Percentiles rank a stretch among this genome's conserved stretches.
Evolutionary conservation across 257 asterid species (phyloP).

Genomic region (Solanum stenotomum): DNA sequence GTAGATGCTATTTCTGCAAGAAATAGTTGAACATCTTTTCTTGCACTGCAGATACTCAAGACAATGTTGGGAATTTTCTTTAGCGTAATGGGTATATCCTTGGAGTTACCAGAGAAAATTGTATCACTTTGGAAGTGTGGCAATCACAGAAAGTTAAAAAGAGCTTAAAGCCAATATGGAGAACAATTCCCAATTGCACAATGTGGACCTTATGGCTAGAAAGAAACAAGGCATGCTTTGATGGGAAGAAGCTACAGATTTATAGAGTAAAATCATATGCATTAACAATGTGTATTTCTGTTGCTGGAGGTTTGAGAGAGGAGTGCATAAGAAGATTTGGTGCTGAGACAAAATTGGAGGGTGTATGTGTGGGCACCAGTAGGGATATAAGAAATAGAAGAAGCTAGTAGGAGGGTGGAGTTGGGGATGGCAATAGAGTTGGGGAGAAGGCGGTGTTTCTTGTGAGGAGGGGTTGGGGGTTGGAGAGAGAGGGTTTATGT

Average conservation of each 20-base stretch:
- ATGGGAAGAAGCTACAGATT: not conserved
- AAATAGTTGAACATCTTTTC: not conserved
- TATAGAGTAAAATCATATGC: not conserved
- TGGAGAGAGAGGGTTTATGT: not conserved
- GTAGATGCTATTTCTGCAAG: not conserved
- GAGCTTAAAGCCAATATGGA: not conserved
- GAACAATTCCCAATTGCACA: not conserved
- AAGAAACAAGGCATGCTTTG: not conserved
- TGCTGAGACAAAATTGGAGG: not conserved
- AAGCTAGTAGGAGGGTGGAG: not conserved
- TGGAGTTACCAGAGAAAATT: not conserved
- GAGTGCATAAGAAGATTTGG: not conserved
- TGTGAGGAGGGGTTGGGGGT: not conserved
- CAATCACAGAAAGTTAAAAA: not conserved
- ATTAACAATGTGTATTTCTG: not conserved
- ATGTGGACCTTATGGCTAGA: not conserved
- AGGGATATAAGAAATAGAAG: not conserved
- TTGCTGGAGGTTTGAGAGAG: not conserved
- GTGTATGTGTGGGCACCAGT: not conserved
- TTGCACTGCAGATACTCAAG: not conserved
- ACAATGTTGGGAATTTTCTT: not conserved
- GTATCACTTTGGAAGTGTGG: not conserved
- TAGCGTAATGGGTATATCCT: not conserved
- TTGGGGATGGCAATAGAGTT: not conserved
- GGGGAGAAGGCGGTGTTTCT: not conserved